Evolutionary conservation across 306 rosid genomes (phyloP).

Genomic region (Lathyrus oleraceus): DNA sequence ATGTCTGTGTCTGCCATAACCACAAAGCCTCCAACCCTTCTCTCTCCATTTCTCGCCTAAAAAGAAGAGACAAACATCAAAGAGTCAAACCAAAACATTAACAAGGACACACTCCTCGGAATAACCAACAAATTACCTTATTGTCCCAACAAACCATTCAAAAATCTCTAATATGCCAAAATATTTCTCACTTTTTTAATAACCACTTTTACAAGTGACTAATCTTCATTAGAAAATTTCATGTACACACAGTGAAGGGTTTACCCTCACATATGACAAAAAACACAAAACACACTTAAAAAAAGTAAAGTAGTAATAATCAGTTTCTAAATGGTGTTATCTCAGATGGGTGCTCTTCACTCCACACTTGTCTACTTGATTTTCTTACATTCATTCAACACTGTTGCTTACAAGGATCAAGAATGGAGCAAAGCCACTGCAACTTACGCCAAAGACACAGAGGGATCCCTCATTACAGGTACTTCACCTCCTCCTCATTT

Average conservation of each 20-base stretch:
- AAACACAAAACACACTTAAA: constrained; percentile 14
- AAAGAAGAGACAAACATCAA: constrained; percentile 46
- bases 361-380: constrained; percentile 55
- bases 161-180: too few species aligned
- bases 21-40: constrained; percentile 37
- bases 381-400: constrained; percentile 43
- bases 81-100: constrained; percentile 31
- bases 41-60: constrained; percentile 39
- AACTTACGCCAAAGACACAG: constrained; percentile 71
- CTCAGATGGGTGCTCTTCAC: constrained; percentile 68
- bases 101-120: constrained; percentile 37
- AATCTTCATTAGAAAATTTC: background rate
- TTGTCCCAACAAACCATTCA: constrained; percentile 53
- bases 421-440: constrained; percentile 92
- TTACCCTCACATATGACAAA: constrained; percentile 24
- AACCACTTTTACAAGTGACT: too few species aligned
- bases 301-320: constrained; percentile 29
- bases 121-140: constrained; percentile 43
- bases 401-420: constrained; percentile 44
- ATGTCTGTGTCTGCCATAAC: constrained; percentile 60
- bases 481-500: constrained; percentile 32
- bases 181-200: too few species aligned
- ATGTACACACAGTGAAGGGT: too few species aligned
- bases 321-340: constrained; percentile 36
- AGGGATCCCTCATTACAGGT: constrained; percentile 83